A percentile compares a stretch with the other conserved stretches of the same genome.
Evolutionary conservation across 768 basidiomycete species (phyloP).

Genomic region (Tylopilus felleus): DNA sequence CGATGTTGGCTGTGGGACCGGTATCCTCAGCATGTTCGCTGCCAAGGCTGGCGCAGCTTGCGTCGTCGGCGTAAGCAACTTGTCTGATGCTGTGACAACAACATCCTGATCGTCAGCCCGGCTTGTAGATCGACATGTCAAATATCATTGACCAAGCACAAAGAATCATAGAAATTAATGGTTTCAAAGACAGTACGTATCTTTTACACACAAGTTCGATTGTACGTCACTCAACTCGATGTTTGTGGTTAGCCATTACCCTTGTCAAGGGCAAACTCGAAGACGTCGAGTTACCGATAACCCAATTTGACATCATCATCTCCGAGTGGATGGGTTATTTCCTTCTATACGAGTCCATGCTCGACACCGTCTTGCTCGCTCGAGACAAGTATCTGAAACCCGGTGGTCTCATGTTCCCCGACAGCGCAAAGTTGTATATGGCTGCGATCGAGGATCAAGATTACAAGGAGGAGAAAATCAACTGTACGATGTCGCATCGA

Average conservation of each 20-base stretch:
- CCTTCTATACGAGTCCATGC: constrained; percentile 98
- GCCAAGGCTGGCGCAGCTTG: constrained; percentile 93
- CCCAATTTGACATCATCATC: constrained; percentile 97
- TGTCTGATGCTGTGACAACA: constrained; percentile 1
- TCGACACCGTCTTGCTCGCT: constrained; percentile 95
- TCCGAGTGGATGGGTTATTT: constrained; percentile 99
- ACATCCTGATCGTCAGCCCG: constrained; percentile 12
- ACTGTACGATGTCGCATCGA: constrained; percentile 53
- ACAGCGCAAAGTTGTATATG: constrained; percentile 86
- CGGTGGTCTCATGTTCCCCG: constrained; percentile 92
- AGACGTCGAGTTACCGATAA: constrained; percentile 82
- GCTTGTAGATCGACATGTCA: constrained; percentile 92
- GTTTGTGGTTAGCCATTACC: constrained; percentile 65
- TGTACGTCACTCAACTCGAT: constrained; percentile 1
- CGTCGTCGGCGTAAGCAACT: constrained; percentile 77
- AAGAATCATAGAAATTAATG: constrained; percentile 95
- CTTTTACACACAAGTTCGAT: neutral
- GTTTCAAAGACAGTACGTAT: constrained; percentile 87
- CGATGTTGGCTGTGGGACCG: constrained; percentile 98
- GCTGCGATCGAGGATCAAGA: constrained; percentile 99
- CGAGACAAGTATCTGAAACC: constrained; percentile 95
- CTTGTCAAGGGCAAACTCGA: constrained; percentile 98
- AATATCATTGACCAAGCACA: constrained; percentile 99
- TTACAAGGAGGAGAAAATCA: constrained; percentile 99
- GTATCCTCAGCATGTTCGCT: constrained; percentile 97